Evolutionary conservation across 1,284 basidiomycete species (phyloP).

Genomic region (Pseudozyma tsukubaensis): DNA sequence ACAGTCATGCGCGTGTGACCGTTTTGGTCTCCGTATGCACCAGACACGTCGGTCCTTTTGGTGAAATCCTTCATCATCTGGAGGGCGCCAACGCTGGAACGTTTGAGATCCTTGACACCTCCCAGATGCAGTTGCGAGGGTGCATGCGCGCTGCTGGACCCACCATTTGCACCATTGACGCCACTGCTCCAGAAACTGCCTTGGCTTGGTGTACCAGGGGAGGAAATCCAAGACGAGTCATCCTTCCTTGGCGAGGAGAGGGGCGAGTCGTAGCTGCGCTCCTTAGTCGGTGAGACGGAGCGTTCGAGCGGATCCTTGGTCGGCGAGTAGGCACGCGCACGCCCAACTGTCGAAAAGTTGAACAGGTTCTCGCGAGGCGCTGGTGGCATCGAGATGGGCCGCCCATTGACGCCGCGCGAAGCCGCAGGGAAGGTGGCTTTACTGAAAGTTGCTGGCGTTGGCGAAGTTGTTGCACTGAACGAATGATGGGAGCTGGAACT

Average conservation of each 20-base stretch:
- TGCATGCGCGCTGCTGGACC: slow-evolving; percentile 9
- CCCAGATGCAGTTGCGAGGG: slow-evolving; percentile 60
- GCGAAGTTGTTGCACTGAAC: slow-evolving; percentile 18
- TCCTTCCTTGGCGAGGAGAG: slow-evolving; percentile 53
- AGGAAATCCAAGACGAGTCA: slow-evolving; percentile 56
- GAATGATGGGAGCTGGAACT: slow-evolving; percentile 36
- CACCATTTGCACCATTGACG: slow-evolving; percentile 7
- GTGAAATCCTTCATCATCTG: slow-evolving; percentile 64
- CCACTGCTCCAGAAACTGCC: slow-evolving; percentile 60
- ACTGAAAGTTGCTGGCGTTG: slow-evolving; percentile 39
- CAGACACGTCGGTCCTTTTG: slow-evolving; percentile 43
- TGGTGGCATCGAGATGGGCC: slow-evolving; percentile 60
- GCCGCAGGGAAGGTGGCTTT: slow-evolving; percentile 42
- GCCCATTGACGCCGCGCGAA: slow-evolving; percentile 30
- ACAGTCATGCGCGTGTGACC: slow-evolving; percentile 60
- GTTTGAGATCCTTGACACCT: slow-evolving; percentile 60
- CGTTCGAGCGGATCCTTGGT: slow-evolving; percentile 44
- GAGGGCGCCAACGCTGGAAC: slow-evolving; percentile 61
- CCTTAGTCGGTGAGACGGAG: slow-evolving; percentile 38
- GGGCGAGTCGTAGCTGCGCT: slow-evolving; percentile 41
- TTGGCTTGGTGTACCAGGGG: slow-evolving; percentile 37
- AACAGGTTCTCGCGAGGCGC: slow-evolving; percentile 49
- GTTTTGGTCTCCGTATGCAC: slow-evolving; percentile 21
- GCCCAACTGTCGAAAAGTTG: slow-evolving; percentile 43
- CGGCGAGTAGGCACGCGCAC: slow-evolving; percentile 41